phyloP scores from a whole-genome alignment of 1,284 basidiomycete genomes.

The Cryptococcus hybrid region DNA sequence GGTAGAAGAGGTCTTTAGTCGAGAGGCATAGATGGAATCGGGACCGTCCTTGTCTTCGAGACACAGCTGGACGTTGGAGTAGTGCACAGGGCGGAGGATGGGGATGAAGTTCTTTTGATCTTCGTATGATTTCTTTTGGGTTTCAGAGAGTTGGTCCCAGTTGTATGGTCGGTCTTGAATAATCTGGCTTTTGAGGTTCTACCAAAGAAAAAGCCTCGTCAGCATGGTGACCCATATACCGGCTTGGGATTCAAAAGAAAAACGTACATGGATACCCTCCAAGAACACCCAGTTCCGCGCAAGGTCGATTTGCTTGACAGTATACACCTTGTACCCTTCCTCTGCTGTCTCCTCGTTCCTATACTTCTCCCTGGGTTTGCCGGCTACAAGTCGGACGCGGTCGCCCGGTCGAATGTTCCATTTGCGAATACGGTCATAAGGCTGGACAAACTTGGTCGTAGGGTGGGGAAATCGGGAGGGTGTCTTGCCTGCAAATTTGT shows the following conservation, averaged over 20 bases:
- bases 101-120: conserved; percentile 29
- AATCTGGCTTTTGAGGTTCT: conserved; percentile 37
- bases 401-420: conserved; percentile 48
- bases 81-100: conserved; percentile 39
- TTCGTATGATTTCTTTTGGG: conserved; percentile 21
- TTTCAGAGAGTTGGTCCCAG: conserved; percentile 20
- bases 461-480: conserved; percentile 33
- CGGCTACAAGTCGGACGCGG: conserved; percentile 41
- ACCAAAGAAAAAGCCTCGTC: background rate
- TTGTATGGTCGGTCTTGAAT: conserved; percentile 31
- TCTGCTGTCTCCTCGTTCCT: conserved; percentile 26
- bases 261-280: conserved; percentile 34
- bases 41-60: conserved; percentile 15
- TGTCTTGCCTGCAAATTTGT: conserved; percentile 24
- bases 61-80: conserved; percentile 47
- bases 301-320: conserved; percentile 39
- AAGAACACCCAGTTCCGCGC: conserved; percentile 39
- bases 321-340: conserved; percentile 43
- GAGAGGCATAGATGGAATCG: conserved; percentile 38
- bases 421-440: conserved; percentile 33
- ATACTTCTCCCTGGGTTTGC: conserved; percentile 39
- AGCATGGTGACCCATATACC: background rate
- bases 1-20: conserved; percentile 33
- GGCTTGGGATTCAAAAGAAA: background rate
- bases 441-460: conserved; percentile 31